These are phyloP conservation scores for Shiraia sp. DNA, from an alignment of 2,329 filamentous ascomycete species.

Conservation along the genomic window DNA sequence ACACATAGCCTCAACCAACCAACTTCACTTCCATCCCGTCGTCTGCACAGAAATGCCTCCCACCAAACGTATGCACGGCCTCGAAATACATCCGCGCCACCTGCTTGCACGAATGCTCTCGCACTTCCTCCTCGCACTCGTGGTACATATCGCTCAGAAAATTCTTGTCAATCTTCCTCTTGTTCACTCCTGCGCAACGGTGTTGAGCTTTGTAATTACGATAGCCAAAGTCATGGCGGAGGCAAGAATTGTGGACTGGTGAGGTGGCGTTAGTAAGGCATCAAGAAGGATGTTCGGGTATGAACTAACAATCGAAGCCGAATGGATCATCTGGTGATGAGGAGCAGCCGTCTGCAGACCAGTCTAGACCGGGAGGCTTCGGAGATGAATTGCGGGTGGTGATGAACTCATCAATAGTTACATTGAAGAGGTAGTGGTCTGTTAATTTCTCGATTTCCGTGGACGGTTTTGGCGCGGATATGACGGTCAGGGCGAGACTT, in stretches of 20 bases:
- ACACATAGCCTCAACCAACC: too few species aligned
- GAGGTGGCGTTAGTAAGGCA: neutral
- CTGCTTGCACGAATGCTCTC: too few species aligned
- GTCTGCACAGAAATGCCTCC: too few species aligned
- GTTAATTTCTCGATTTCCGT: conserved; percentile 28
- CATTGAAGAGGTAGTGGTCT: conserved; percentile 54
- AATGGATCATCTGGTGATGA: conserved; percentile 36
- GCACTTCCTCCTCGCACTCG: conserved; percentile 29
- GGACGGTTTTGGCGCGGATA: neutral
- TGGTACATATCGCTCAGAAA: conserved; percentile 28
- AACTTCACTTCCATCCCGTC: too few species aligned
- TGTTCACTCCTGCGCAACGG: conserved; percentile 49
- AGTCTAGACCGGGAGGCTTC: conserved; percentile 44
- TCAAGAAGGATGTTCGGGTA: neutral
- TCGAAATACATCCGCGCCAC: too few species aligned
- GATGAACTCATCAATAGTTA: conserved; percentile 50
- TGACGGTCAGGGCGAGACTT: neutral
- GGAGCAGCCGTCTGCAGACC: conserved; percentile 44
- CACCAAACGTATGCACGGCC: too few species aligned
- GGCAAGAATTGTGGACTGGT: conserved; percentile 29
- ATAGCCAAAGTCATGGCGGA: conserved; percentile 61
- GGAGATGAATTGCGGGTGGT: conserved; percentile 45
- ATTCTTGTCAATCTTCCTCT: neutral
- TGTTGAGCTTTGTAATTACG: conserved; percentile 56
- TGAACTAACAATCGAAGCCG: conserved; percentile 34